Base-by-base conservation (phyloP, 768 basidiomycete species). In the Gautieria morchelliformis region DNA sequence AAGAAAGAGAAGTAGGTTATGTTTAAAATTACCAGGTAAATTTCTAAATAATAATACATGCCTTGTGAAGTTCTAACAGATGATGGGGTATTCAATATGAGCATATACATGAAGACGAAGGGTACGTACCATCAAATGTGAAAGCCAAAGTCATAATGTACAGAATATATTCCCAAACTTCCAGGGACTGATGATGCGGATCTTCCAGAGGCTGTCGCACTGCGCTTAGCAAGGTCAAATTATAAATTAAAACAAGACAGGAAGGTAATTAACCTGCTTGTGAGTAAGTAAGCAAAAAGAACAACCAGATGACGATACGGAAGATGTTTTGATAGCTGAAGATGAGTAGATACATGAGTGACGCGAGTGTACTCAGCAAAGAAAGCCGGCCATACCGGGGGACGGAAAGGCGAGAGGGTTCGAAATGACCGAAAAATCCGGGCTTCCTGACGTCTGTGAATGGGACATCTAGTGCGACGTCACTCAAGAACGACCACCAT, bases 311-410 rank as follows among this genome's bases (percentile, higher is more conserved):
- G 6, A 76, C 54, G 53, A 92, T 83, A 46, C 89, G 83, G 65
- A 93, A 84, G 52, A 83, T 75, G 62, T 91, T 93, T 67, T 94
- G 93, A 67, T 94, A 94, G 53, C 89, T 85, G 52, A 14, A 5
- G 22, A 37, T 3, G 14, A 37, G 8, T 37, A 39, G 47, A n/a
- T 33, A 10, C 22, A 15, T 35, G 35, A 20, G 8, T 37, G 27
- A 40, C 49, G 24, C 15, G 9, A 22, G 32, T 14, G 12, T 5
- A 0, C 15, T 9, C 24, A 20, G 37, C 41, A 14, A 30, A 46
- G 19, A 53, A 17, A 42, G 20, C 22, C 6, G 17, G 32, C 53
- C 64, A 47, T 62, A 84, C 85, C 82, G 76, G 32, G 93, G 93
- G 22, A 95, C 90, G 35, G 82, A 82, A 47, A 96, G 72, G 33